Evolutionary conservation across 2,329 filamentous ascomycete species (phyloP), one percentile per base, ranked within the genome.

Genomic region (Cordyceps sp.): DNA sequence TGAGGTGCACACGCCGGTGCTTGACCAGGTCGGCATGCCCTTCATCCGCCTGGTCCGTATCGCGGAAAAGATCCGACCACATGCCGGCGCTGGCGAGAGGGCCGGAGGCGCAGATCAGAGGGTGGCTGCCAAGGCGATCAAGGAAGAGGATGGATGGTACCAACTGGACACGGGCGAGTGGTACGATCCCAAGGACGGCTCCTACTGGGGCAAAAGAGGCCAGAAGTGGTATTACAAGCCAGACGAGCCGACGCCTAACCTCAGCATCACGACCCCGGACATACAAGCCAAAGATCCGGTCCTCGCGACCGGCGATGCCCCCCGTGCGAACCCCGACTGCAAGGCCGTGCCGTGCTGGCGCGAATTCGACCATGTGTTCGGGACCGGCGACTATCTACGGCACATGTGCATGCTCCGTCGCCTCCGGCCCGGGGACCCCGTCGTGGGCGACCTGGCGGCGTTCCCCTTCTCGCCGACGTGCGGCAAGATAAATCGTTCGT

Each of bases 31-130:
- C 16, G 32, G 32, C 6, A 23, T 14, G 13, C 32, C 32, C 2
- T 29, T 29, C 10, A 24, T 22, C 15, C 32, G 32, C 12, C 16
- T 33, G 1, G 32, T 33, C 16, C 32, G 26, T 16, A 33, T 33
- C 20, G 29, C 32, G 9, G 21, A 33, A 14, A 29, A 20, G 16
- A 32, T 32, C 4, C 6, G 12, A 10, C 13, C 13, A 10, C n/a
- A 17, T 10, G 9, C 5, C 2, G 13, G 10, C 22, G 9, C 12
- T 10, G 13, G 19, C 8, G 10, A 22, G 2, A 14, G 13, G 10
- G 12, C 12, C 21, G 12, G 12, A 23, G 21, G 7, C 7, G 7
- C 21, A 23, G 18, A 13, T 10, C 9, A 24, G 4, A 6, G 4
- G 15, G 7, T 10, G n/a, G 10, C 22, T 5, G 13, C 17, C 24